Base-by-base conservation (phyloP, 805 yeast genomes). In the Candida insectalens region DNA sequence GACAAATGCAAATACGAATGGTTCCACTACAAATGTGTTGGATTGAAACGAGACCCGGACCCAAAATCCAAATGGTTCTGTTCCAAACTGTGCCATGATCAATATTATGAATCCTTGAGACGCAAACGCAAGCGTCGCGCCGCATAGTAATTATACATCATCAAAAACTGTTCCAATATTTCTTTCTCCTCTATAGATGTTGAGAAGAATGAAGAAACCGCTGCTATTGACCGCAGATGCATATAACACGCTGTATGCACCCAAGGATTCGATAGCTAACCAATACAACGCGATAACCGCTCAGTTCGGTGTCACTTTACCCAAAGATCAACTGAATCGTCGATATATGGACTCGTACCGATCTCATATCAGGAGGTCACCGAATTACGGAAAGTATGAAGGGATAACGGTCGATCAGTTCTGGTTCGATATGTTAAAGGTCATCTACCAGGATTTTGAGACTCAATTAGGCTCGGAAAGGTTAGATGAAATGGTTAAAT, bases 21-120 rank as follows among this genome's bases (percentile, higher is more conserved):
- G 97, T 89, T 89, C 60, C 98, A 92, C 57, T 89, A 88, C 67
- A 80, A 77, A 36, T 92, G 98, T 63, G 96, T 89, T 27, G 95
- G 95, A 1, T 63, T 89, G 39, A 77, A 76, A 14, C 78, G 76
- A 33, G 95, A 94, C 4, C 97, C 97, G 3, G 71, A 74, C 45
- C 95, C 92, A 14, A 77, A 78, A 36, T 29, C 34, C 6, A 37
- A 39, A 19, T 89, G 98, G 98, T 88, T 76, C 54, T 89, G 98
- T 61, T 84, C 95, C 0, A 22, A 39, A 1, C 81, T 78, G 34
- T 88, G 97, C 63, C 26, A 30, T 15, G 8, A 23, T 14, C 18
- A 21, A 14, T 30, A 21, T 22, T 23, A 22, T n/a, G n/a, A n/a
- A n/a, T n/a, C n/a, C n/a, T n/a, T n/a, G n/a, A n/a, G n/a, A n/a